phyloP scores from a whole-genome alignment of 495 filamentous ascomycete genomes.

The Aspergillus avenaceus region DNA sequence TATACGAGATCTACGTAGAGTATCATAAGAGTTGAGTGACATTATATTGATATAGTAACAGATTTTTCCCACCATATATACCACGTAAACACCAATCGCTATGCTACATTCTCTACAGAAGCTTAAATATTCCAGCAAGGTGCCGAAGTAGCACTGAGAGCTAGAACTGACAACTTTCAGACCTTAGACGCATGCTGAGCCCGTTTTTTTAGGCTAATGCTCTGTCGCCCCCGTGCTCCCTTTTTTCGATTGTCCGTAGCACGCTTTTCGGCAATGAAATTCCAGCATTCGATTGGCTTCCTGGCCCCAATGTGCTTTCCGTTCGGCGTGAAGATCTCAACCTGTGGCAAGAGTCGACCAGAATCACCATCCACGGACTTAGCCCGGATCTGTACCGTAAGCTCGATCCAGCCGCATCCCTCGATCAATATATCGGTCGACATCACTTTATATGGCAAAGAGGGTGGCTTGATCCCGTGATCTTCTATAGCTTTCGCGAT shows the following conservation, averaged over 20 bases:
- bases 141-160: neutral
- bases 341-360: slow-evolving; percentile 48
- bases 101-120: slow-evolving; percentile 23
- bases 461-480: slow-evolving; percentile 21
- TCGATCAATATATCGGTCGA: slow-evolving; percentile 84
- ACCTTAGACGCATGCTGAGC: neutral
- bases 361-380: slow-evolving; percentile 27
- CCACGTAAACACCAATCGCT: slow-evolving; percentile 28
- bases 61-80: neutral
- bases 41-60: neutral
- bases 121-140: slow-evolving; percentile 11
- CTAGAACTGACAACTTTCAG: no score
- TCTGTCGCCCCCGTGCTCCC: slow-evolving; percentile 18
- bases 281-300: slow-evolving; percentile 70
- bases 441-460: slow-evolving; percentile 73
- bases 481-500: slow-evolving; percentile 35
- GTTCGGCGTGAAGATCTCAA: slow-evolving; percentile 83
- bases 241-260: slow-evolving; percentile 31
- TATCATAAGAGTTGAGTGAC: neutral
- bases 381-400: slow-evolving; percentile 73
- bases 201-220: slow-evolving; percentile 23
- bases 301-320: slow-evolving; percentile 70
- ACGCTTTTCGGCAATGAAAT: slow-evolving; percentile 31
- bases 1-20: no score
- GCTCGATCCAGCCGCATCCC: slow-evolving; percentile 88